Evolutionary conservation across 768 basidiomycete species (phyloP).

Genomic region (Gyrodon lividus): DNA sequence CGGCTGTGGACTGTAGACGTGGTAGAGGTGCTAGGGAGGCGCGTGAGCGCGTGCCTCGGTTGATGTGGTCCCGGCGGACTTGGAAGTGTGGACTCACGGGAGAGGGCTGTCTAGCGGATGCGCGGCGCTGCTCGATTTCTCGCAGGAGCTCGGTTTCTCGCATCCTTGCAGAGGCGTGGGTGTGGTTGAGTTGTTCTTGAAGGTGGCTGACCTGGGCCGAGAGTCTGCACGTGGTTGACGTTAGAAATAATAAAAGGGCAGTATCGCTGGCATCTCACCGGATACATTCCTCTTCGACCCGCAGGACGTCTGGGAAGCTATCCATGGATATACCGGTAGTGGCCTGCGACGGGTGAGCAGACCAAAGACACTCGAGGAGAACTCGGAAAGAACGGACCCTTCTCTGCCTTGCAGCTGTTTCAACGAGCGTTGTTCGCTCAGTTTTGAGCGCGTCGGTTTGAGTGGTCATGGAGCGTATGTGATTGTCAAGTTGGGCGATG

Average conservation of each 20-base stretch:
- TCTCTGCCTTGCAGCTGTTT: slow-evolving; percentile 19
- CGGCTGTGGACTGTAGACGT: slow-evolving; percentile 15
- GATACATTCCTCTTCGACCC: slow-evolving; percentile 36
- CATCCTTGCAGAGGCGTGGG: slow-evolving; percentile 18
- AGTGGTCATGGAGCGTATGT: slow-evolving; percentile 35
- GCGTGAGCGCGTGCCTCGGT: neutral
- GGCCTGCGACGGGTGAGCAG: slow-evolving; percentile 4
- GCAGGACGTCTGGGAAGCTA: slow-evolving; percentile 24
- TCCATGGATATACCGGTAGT: slow-evolving; percentile 16
- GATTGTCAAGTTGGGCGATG: slow-evolving; percentile 34
- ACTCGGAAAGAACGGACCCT: slow-evolving; percentile 17
- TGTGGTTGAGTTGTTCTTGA: slow-evolving; percentile 30
- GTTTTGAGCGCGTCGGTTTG: slow-evolving; percentile 37
- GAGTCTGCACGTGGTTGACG: slow-evolving; percentile 23
- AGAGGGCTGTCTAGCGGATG: neutral
- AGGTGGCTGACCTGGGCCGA: slow-evolving; percentile 29
- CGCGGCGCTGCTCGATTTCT: slow-evolving; percentile 27
- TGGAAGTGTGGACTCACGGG: neutral
- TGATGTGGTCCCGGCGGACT: neutral
- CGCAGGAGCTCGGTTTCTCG: slow-evolving; percentile 36
- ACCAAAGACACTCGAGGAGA: neutral
- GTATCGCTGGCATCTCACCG: slow-evolving; percentile 22
- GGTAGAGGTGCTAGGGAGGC: slow-evolving; percentile 6
- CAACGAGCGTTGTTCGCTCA: slow-evolving; percentile 35
- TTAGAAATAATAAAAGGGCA: neutral